Percentiles rank a stretch among this genome's conserved stretches.
These are phyloP conservation scores for Kluyveromyces siamensis DNA, from an alignment of 805 yeast genomes.

Conservation along the genomic window DNA sequence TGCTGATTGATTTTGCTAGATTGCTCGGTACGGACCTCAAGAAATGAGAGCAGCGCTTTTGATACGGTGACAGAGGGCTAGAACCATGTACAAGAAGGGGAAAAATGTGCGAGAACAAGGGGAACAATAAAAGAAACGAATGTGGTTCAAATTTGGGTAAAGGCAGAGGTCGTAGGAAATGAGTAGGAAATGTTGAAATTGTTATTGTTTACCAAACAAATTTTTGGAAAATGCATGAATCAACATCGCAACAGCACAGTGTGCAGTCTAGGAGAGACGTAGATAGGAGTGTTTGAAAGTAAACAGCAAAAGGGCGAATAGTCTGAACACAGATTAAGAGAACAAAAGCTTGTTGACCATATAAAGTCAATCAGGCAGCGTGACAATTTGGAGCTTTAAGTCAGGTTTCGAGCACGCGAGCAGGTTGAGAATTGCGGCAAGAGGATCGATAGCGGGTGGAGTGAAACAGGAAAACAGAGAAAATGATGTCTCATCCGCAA, in stretches of 20 bases:
- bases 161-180: background rate
- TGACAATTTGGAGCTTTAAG: background rate
- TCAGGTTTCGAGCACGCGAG: background rate
- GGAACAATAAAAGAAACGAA: background rate
- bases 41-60: too few relatives aligned
- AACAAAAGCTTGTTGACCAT: background rate
- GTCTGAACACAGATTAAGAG: background rate
- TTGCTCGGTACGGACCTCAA: too few relatives aligned
- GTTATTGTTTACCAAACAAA: constrained; percentile 3
- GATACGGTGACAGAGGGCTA: too few relatives aligned
- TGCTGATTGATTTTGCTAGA: too few relatives aligned
- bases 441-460: background rate
- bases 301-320: background rate
- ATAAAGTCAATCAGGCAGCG: background rate
- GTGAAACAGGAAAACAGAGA: background rate
- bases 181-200: background rate
- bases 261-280: background rate
- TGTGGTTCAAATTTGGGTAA: background rate
- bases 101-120: too few relatives aligned
- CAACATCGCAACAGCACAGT: background rate
- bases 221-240: background rate
- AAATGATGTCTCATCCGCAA: constrained; percentile 3
- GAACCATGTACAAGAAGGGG: background rate
- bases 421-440: background rate
- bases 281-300: background rate